These are phyloP conservation scores for Acacia pycnantha DNA, from an alignment of 331 rosid species.

Conservation along the genomic window DNA sequence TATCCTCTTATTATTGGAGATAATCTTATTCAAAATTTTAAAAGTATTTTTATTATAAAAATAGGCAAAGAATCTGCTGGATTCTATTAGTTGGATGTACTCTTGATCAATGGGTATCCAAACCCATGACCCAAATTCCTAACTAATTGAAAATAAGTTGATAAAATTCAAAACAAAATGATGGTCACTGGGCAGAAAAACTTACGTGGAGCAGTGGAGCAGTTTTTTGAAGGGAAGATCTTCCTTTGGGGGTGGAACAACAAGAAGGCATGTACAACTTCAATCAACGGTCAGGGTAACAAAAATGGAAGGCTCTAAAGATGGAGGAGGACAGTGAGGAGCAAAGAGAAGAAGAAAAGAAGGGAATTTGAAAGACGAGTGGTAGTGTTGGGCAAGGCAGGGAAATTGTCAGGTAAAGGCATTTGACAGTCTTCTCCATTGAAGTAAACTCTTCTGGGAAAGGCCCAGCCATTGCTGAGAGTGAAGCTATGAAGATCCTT, in stretches of 20 bases:
- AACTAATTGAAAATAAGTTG: not conserved
- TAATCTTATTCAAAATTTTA: no score
- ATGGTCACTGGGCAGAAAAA: no score
- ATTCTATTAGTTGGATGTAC: not conserved
- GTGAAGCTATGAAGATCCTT: constrained; percentile 64
- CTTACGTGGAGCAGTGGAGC: no score
- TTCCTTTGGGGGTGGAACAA: no score
- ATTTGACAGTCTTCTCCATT: constrained; percentile 72
- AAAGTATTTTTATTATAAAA: not conserved
- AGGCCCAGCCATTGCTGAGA: constrained; percentile 67
- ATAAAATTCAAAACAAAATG: no score
- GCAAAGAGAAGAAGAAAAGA: not conserved
- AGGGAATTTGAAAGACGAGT: constrained; percentile 4
- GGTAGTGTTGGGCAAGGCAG: constrained; percentile 59
- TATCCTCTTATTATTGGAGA: no score
- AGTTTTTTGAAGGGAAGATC: no score
- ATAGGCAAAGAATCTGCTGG: not conserved
- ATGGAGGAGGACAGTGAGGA: not conserved
- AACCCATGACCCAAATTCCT: not conserved
- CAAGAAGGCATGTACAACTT: not conserved
- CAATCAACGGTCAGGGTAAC: not conserved
- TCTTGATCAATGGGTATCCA: not conserved
- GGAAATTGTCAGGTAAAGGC: constrained; percentile 68
- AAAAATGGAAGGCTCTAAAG: not conserved
- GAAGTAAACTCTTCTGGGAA: constrained; percentile 76